phyloP scores from a whole-genome alignment of 768 basidiomycete species.

The Boletus patriciae region DNA sequence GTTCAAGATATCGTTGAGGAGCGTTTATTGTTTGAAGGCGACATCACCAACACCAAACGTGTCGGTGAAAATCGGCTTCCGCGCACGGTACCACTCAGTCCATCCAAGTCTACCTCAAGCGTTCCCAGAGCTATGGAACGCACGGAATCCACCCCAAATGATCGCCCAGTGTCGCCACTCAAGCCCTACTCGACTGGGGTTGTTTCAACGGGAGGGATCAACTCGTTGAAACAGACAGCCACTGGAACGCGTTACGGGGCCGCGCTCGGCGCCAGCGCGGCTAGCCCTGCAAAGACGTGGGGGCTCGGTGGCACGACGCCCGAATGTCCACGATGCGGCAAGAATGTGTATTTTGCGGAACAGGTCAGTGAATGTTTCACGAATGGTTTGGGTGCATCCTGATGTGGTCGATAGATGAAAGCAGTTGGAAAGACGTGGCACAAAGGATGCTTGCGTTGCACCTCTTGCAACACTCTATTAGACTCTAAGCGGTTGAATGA shows the following conservation, averaged over 20 bases:
- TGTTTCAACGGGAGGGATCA: constrained; percentile 5
- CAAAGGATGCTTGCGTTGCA: constrained; percentile 74
- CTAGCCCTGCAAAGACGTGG: constrained; percentile 49
- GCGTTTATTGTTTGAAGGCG: constrained; percentile 24
- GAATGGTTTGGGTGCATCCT: background rate
- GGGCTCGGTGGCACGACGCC: constrained; percentile 53
- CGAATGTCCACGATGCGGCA: constrained; percentile 63
- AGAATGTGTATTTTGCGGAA: constrained; percentile 85
- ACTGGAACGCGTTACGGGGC: constrained; percentile 71
- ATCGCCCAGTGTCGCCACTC: constrained; percentile 22
- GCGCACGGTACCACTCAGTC: constrained; percentile 53
- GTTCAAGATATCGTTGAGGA: constrained; percentile 32
- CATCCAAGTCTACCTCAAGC: constrained; percentile 26
- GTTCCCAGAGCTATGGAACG: constrained; percentile 3
- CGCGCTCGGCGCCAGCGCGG: constrained; percentile 47
- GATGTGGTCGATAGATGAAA: constrained; percentile 53
- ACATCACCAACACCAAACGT: constrained; percentile 48
- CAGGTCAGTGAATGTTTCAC: constrained; percentile 46
- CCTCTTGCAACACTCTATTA: constrained; percentile 64
- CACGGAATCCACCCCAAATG: constrained; percentile 11
- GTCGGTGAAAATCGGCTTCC: constrained; percentile 47
- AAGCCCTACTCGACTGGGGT: constrained; percentile 27
- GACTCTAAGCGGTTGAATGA: constrained; percentile 74
- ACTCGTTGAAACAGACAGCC: constrained; percentile 41
- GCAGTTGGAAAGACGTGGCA: constrained; percentile 82